A percentile compares a stretch with the other conserved stretches of the same genome.
Evolutionary conservation across 331 rosid genomes (phyloP).

Genomic region (Phaseolus coccineus): DNA sequence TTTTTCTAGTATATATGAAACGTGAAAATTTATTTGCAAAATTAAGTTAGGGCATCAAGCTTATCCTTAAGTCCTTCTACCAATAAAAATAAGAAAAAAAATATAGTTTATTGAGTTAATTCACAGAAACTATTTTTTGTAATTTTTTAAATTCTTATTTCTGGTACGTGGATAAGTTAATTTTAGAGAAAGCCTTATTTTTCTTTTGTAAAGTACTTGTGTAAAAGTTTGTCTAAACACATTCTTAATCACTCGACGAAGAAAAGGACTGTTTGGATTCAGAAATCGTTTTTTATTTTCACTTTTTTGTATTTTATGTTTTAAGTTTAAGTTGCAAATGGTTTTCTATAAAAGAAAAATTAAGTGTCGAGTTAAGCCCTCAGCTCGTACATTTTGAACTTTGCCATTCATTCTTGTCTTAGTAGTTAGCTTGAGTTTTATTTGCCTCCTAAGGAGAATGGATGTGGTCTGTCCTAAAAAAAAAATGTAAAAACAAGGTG

Average conservation of each 20-base stretch:
- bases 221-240: too few relatives aligned
- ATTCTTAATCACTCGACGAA: background rate
- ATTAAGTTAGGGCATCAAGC: too few relatives aligned
- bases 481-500: background rate
- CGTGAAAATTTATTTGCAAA: background rate
- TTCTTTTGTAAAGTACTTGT: too few relatives aligned
- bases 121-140: too few relatives aligned
- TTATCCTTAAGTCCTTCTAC: too few relatives aligned
- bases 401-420: fast-evolving
- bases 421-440: background rate
- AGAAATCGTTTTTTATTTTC: background rate
- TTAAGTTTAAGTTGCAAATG: background rate
- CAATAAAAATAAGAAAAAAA: too few relatives aligned
- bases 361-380: background rate
- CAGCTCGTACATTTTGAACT: background rate
- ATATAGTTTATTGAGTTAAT: too few relatives aligned
- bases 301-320: background rate
- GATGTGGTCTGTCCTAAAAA: background rate
- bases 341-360: background rate
- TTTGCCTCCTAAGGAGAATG: background rate
- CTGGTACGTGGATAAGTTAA: too few relatives aligned
- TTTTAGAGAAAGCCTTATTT: too few relatives aligned
- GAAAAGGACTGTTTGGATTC: slow-evolving; percentile 1
- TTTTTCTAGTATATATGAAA: background rate
- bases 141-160: too few relatives aligned